These are phyloP conservation scores for Monosporascus sp. DNA, from an alignment of 2,329 filamentous ascomycete genomes.

Conservation along the genomic window DNA sequence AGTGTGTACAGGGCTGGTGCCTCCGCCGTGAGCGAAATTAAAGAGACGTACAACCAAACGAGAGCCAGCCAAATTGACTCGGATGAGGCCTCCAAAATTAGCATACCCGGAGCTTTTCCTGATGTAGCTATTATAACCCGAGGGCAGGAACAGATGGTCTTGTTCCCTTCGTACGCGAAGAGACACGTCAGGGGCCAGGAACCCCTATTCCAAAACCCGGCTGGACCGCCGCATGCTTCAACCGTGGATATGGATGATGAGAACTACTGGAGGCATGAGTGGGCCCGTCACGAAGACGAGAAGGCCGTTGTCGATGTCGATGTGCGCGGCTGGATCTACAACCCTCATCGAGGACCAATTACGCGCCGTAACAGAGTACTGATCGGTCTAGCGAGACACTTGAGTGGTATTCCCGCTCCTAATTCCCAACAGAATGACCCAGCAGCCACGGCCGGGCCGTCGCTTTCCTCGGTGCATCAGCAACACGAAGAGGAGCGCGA, in stretches of 20 bases:
- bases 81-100: slow-evolving; percentile 30
- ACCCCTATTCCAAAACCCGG: slow-evolving; percentile 25
- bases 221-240: slow-evolving; percentile 34
- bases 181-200: slow-evolving; percentile 52
- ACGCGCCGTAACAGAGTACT: slow-evolving; percentile 81
- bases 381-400: slow-evolving; percentile 76
- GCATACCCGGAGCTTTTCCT: slow-evolving; percentile 73
- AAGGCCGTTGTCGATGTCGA: slow-evolving; percentile 89
- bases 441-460: slow-evolving; percentile 12
- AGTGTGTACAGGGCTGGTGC: slow-evolving; percentile 53
- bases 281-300: slow-evolving; percentile 74
- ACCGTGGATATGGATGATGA: slow-evolving; percentile 49
- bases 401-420: slow-evolving; percentile 80
- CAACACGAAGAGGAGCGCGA: slow-evolving; percentile 47
- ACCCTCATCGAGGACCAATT: slow-evolving; percentile 77
- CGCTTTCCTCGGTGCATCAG: slow-evolving; percentile 28
- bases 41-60: slow-evolving; percentile 54
- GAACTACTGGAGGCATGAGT: slow-evolving; percentile 73
- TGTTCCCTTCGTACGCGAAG: slow-evolving; percentile 92
- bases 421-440: slow-evolving; percentile 33
- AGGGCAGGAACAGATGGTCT: slow-evolving; percentile 84
- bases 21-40: slow-evolving; percentile 53
- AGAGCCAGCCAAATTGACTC: slow-evolving; percentile 33
- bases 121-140: slow-evolving; percentile 75
- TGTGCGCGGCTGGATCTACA: slow-evolving; percentile 92